Conservation (phyloP, 2,329 filamentous ascomycete species). For the Neophaeococcomyces aloes region DNA sequence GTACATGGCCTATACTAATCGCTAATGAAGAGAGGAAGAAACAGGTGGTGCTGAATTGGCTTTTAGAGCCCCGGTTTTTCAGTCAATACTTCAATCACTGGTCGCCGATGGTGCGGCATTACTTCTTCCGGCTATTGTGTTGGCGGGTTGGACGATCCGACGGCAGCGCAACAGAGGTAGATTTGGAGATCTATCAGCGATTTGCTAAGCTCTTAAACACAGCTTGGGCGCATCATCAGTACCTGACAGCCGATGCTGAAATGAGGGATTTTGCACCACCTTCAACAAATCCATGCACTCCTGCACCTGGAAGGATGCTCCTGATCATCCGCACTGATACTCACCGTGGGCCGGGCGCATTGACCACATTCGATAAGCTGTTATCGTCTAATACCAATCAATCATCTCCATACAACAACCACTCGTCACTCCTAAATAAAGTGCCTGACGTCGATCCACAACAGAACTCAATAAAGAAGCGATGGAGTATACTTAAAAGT, state of each 20-base stretch:
- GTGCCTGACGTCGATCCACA: conserved; percentile 20
- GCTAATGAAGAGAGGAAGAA: conserved; percentile 57
- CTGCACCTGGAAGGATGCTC: conserved; percentile 73
- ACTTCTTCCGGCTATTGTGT: conserved; percentile 81
- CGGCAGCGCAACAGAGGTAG: conserved; percentile 53
- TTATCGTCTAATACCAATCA: conserved; percentile 31
- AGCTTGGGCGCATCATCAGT: conserved; percentile 70
- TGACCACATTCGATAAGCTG: conserved; percentile 55
- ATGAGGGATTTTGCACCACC: conserved; percentile 46
- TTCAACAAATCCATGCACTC: conserved; percentile 71
- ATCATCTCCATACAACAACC: conserved; percentile 27
- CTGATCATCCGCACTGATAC: conserved; percentile 80
- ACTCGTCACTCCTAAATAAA: conserved; percentile 27
- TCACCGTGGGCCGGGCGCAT: conserved; percentile 43
- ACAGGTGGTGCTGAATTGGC: conserved; percentile 60
- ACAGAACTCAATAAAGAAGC: conserved; percentile 28
- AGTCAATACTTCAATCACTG: conserved; percentile 81
- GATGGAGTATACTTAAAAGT: conserved; percentile 43
- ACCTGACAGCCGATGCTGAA: conserved; percentile 59
- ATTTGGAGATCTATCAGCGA: conserved; percentile 59
- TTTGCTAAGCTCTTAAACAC: conserved; percentile 59
- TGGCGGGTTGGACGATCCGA: conserved; percentile 77
- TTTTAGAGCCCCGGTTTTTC: conserved; percentile 65
- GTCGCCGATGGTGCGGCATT: conserved; percentile 90
- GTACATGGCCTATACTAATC: conserved; percentile 64